Evolutionary conservation across 2,329 filamentous ascomycete genomes (phyloP).

Genomic region (Aspergillus neoniger): DNA sequence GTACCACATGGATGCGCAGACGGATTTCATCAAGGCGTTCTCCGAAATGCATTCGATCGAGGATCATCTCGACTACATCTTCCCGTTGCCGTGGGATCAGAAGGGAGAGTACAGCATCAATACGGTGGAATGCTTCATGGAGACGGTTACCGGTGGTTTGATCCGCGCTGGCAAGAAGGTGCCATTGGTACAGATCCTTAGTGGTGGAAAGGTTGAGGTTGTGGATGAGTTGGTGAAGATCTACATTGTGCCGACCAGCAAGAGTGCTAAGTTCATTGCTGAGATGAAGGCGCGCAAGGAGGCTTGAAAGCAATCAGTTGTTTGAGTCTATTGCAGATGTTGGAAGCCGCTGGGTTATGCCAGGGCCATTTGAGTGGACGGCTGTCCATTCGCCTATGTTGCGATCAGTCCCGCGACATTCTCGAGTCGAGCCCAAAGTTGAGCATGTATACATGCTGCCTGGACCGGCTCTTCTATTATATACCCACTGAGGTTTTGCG

Average conservation of each 20-base stretch:
- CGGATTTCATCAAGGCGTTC: constrained; percentile 88
- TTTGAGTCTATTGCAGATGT: neutral
- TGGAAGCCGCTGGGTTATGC: neutral
- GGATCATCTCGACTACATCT: constrained; percentile 80
- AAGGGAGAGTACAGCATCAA: constrained; percentile 64
- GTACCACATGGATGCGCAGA: constrained; percentile 79
- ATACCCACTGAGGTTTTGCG: too few relatives aligned
- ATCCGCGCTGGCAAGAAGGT: constrained; percentile 90
- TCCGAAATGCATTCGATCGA: constrained; percentile 72
- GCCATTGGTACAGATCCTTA: constrained; percentile 71
- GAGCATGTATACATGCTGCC: too few relatives aligned
- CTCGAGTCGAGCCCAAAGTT: too few relatives aligned
- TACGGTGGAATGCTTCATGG: constrained; percentile 83
- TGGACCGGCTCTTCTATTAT: too few relatives aligned
- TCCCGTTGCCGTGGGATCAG: constrained; percentile 85
- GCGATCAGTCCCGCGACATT: too few relatives aligned
- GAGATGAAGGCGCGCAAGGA: constrained; percentile 77
- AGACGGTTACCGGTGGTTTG: constrained; percentile 75
- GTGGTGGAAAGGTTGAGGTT: constrained; percentile 77
- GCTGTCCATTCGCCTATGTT: too few relatives aligned
- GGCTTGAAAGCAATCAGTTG: constrained; percentile 20
- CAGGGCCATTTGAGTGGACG: neutral
- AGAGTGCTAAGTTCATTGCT: constrained; percentile 73
- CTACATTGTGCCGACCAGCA: constrained; percentile 73
- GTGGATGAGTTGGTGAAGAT: constrained; percentile 83